Base-by-base conservation (phyloP, 371 early-diverging fungal species). In the Apophysomyces variabilis region DNA sequence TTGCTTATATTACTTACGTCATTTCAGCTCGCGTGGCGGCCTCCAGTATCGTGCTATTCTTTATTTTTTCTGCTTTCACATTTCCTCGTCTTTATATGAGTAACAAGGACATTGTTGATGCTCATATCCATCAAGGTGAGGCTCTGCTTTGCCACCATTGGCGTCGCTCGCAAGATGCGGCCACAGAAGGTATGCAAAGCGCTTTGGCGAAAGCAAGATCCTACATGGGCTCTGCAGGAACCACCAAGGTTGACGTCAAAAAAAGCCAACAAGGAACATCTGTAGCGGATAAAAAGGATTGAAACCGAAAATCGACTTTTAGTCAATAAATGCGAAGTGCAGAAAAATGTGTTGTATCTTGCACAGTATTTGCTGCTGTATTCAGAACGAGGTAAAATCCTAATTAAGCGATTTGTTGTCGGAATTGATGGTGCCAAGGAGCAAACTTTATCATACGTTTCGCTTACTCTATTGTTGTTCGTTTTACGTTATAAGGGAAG, bases 71-170 rank as follows among this genome's bases (percentile, higher is more conserved):
- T 16, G 72, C 75, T 32, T 77, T 75, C 41, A 68, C 65, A 50
- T 73, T 80, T 72, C 80, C 80, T 46, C 75, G 77, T 26, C 65
- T 73, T 1, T 79, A 79, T 57, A 71, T 73, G 56, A 64, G 65
- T 39, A 79, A 79, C 66, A 79, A 79, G 71, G 75, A 76, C 39
- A 63, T 76, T 5, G 75, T 79, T 3, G 80, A 79, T 64, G 69
- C 80, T 45, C 78, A 76, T 46, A 21, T 80, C 35, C 72, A 74
- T n/a, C 78, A 75, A 58, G 73, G 76, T 8, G 76, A 78, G 65
- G 65, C 72, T 0, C 43, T 77, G 16, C n/a, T 69, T n/a, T 44
- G 54, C 37, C 38, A 65, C 1, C 69, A 69, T 12, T 38, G 60
- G 26, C 32, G 44, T 12, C 62, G 16, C 26, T 60, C 65, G 7